Base-by-base conservation (phyloP, 2,329 filamentous ascomycete species). In the Ramularia endophylla region DNA sequence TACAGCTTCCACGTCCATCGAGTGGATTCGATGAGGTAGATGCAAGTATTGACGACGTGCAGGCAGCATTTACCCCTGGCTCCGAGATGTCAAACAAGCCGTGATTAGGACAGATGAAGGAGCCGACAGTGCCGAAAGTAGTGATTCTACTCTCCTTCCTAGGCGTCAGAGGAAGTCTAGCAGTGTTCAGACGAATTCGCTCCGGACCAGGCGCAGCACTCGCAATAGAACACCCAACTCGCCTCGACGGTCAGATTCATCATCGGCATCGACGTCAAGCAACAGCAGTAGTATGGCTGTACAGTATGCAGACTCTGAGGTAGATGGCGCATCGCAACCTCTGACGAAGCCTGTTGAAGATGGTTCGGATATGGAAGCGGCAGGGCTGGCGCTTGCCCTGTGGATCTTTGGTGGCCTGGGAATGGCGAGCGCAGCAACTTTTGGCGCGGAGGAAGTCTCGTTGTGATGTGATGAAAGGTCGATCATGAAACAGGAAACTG, bases 331-430 rank as follows among this genome's bases (percentile, higher is more conserved):
- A 40, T 30, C 37, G 40, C 28, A 41, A 38, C 13, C 25, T 9
- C 15, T 25, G 25, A 27, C 15, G 9, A 29, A 39, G 36, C 15
- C 34, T 29, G 25, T 36, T 28, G 42, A 37, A 30, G 27, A 27
- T 40, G 12, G 25, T 31, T 30, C 12, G 25, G 38, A 19, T 18
- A 27, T 27, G 33, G 48, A 52, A 44, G 48, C 46, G 25, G 43
- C 39, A 12, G 40, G 28, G n/a, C 29, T 49, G 22, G 44, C 41
- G 5, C 39, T 25, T 25, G 41, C 11, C 11, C 35, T 52, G 13
- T 43, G 27, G 8, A 15, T 43, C 6, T 3, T 52, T 3, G 46
- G 48, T 11, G 48, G 46, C 16, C 29, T 49, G 9, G 48, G 48
- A 2, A 34, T 45, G 40, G 43, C 41, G 12, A 43, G 36, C 29